These are phyloP conservation scores for Phialophora verrucosa DNA, from an alignment of 2,329 filamentous ascomycete genomes.

Conservation along the genomic window DNA sequence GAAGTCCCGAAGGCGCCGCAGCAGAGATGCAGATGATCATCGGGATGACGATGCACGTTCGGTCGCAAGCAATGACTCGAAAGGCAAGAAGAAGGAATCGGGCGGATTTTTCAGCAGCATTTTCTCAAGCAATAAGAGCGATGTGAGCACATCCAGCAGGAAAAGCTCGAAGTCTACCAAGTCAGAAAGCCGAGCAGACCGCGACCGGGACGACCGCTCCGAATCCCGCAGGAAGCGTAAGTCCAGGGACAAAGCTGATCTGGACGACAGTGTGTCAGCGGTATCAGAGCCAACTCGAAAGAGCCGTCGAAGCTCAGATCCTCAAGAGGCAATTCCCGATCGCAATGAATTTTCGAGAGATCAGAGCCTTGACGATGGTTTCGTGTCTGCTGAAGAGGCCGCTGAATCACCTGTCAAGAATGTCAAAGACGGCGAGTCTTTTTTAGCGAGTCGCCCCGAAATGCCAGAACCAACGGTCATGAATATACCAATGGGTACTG, in stretches of 20 bases:
- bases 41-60: conserved; percentile 32
- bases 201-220: conserved; percentile 48
- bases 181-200: conserved; percentile 46
- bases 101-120: conserved; percentile 47
- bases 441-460: conserved; percentile 70
- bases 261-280: conserved; percentile 23
- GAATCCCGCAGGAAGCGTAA: conserved; percentile 42
- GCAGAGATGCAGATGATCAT: conserved; percentile 38
- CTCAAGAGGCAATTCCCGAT: conserved; percentile 32
- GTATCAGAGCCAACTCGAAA: conserved; percentile 20
- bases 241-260: conserved; percentile 27
- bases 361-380: conserved; percentile 37
- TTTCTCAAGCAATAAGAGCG: conserved; percentile 41
- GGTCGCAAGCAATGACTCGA: conserved; percentile 30
- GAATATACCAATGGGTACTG: conserved; percentile 43
- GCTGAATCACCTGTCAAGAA: conserved; percentile 20
- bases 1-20: conserved; percentile 43
- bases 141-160: conserved; percentile 38
- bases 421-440: conserved; percentile 57
- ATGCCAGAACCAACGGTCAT: conserved; percentile 56
- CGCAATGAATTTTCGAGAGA: conserved; percentile 45
- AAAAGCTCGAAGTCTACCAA: conserved; percentile 43
- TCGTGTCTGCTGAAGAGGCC: conserved; percentile 38
- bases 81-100: conserved; percentile 42
- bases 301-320: conserved; percentile 24